Evolutionary conservation across 1,284 basidiomycete genomes (phyloP).

Genomic region (Puccinia novopanici): DNA sequence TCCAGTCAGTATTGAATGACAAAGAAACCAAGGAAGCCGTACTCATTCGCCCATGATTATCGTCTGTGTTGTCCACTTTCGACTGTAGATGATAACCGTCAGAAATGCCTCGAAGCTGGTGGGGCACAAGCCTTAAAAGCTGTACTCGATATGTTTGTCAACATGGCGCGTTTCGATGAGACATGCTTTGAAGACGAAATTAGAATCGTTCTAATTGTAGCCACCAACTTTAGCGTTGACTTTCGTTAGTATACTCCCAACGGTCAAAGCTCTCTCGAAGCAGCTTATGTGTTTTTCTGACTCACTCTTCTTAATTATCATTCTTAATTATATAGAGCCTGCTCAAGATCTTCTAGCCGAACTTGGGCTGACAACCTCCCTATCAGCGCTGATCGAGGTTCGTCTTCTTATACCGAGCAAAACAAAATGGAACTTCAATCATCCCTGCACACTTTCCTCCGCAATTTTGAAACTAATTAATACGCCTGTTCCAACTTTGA

Average conservation of each 20-base stretch:
- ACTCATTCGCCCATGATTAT: background rate
- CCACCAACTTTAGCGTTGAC: constrained; percentile 39
- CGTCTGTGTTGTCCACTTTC: background rate
- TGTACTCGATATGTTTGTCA: constrained; percentile 5
- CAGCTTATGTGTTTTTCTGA: background rate
- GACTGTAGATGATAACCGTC: constrained; percentile 37
- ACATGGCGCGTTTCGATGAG: background rate
- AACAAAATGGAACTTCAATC: background rate
- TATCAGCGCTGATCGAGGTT: constrained; percentile 22
- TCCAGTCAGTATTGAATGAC: constrained; percentile 6
- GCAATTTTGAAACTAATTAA: constrained; percentile 4
- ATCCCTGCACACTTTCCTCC: background rate
- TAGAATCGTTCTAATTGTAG: constrained; percentile 22
- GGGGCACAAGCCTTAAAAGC: constrained; percentile 20
- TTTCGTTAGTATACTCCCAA: constrained; percentile 25
- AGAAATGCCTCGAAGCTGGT: constrained; percentile 22
- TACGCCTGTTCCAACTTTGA: background rate
- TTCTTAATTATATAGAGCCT: constrained; percentile 24
- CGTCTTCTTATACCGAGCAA: background rate
- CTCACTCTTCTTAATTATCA: background rate
- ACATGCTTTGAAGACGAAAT: background rate
- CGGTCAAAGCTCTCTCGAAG: background rate
- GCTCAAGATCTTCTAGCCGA: constrained; percentile 39
- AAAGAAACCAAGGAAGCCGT: background rate
- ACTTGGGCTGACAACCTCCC: constrained; percentile 20